A percentile compares a stretch with the other conserved stretches of the same genome.
phyloP scores from a whole-genome alignment of 179 eudicot species.

The Vitellaria paradoxa region DNA sequence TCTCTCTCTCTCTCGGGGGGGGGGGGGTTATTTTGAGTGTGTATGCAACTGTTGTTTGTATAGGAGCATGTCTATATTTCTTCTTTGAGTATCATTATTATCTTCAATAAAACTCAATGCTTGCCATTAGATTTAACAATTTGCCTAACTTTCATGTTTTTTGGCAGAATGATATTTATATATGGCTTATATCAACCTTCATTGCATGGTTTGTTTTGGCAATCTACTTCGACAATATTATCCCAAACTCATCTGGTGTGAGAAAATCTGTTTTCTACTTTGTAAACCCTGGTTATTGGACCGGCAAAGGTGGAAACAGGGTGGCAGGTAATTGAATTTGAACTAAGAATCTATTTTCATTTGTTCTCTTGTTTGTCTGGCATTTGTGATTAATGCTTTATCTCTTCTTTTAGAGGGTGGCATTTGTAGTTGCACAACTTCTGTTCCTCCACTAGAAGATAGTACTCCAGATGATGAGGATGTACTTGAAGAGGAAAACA shows the following conservation, averaged over 20 bases:
- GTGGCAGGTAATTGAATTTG: conserved; percentile 48
- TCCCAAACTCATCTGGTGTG: conserved; percentile 84
- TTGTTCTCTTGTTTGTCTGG: conserved; percentile 8
- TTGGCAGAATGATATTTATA: conserved; percentile 70
- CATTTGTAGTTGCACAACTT: conserved; percentile 66
- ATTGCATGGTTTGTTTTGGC: conserved; percentile 76
- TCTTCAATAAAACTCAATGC: not conserved
- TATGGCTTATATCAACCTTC: conserved; percentile 63
- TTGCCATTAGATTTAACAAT: conserved; percentile 2
- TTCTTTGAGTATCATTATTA: not conserved
- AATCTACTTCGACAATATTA: conserved; percentile 84
- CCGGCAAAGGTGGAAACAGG: conserved; percentile 74
- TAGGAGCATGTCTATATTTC: not conserved
- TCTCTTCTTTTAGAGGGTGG: conserved; percentile 57
- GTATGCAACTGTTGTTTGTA: not conserved
- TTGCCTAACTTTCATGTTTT: conserved; percentile 9
- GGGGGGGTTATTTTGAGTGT: not conserved
- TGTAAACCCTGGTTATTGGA: conserved; percentile 83
- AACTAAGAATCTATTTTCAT: not conserved
- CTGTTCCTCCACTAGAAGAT: conserved; percentile 52
- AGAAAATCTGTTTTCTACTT: conserved; percentile 76
- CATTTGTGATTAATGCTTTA: not conserved
- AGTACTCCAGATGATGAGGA: conserved; percentile 74
- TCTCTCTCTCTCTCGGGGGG: too few relatives aligned
- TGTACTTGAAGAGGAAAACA: conserved; percentile 76